Evolutionary conservation across 1,284 basidiomycete species (phyloP).

Genomic region (Ustilago crameri): DNA sequence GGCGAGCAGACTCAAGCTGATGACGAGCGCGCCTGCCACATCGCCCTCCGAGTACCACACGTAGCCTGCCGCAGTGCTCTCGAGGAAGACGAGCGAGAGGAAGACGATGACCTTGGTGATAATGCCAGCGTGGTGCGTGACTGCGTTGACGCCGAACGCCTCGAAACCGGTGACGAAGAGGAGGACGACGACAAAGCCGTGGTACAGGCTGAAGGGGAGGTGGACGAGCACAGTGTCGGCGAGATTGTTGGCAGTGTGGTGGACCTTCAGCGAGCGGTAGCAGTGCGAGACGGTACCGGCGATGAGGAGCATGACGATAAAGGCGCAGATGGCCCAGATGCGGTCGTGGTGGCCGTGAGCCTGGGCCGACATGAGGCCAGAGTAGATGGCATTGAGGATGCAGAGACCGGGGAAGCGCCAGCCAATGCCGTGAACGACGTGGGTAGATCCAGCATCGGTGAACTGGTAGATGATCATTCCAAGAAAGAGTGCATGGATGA

Average conservation of each 20-base stretch:
- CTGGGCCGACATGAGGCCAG: constrained; percentile 73
- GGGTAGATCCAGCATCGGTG: constrained; percentile 76
- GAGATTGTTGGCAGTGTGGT: constrained; percentile 75
- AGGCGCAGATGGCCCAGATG: constrained; percentile 82
- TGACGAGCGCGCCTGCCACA: constrained; percentile 85
- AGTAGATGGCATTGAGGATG: constrained; percentile 84
- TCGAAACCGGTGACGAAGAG: constrained; percentile 88
- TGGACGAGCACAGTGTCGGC: constrained; percentile 72
- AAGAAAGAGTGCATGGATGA: constrained; percentile 86
- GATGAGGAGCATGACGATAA: constrained; percentile 85
- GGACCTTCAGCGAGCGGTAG: constrained; percentile 90
- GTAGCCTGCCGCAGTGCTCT: constrained; percentile 88
- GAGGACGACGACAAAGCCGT: constrained; percentile 92
- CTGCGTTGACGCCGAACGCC: constrained; percentile 85
- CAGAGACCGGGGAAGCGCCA: constrained; percentile 90
- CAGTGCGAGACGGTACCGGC: constrained; percentile 85
- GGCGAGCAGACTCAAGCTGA: constrained; percentile 78
- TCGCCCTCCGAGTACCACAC: constrained; percentile 86
- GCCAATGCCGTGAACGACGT: constrained; percentile 83
- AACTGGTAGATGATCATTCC: constrained; percentile 71
- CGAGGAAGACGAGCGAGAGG: constrained; percentile 91
- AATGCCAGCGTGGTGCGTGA: constrained; percentile 77
- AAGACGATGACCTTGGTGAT: constrained; percentile 95
- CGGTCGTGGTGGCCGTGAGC: constrained; percentile 67
- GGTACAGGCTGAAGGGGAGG: constrained; percentile 73